Evolutionary conservation across 352 stramenopile genomes (phyloP).

Genomic region (Globisporangium rhizosaccharum): DNA sequence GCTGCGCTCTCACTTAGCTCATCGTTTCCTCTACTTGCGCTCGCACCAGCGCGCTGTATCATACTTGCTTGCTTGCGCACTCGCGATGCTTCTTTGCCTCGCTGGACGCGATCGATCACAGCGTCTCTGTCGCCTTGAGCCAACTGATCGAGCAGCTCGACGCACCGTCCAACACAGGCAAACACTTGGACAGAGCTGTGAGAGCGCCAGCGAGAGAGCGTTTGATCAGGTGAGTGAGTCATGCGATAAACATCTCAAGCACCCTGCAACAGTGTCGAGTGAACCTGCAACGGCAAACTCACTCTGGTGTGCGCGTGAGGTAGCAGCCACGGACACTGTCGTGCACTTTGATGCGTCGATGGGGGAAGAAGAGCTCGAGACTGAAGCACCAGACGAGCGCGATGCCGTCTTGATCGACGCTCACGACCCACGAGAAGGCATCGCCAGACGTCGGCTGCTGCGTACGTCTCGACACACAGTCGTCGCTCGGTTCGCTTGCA

Average conservation of each 20-base stretch:
- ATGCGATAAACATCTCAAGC: background rate
- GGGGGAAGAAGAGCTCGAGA: slow-evolving; percentile 44
- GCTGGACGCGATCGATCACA: slow-evolving; percentile 20
- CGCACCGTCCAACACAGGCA: slow-evolving; percentile 22
- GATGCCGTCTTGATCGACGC: slow-evolving; percentile 34
- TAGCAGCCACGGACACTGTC: slow-evolving; percentile 29
- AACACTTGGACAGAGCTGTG: slow-evolving; percentile 24
- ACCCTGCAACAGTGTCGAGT: background rate
- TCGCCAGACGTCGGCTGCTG: slow-evolving; percentile 15
- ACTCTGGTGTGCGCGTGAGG: slow-evolving; percentile 8
- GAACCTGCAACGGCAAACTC: slow-evolving; percentile 1
- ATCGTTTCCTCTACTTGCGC: background rate
- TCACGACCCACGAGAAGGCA: slow-evolving; percentile 52
- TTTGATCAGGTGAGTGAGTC: background rate
- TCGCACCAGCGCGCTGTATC: background rate
- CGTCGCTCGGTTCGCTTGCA: slow-evolving; percentile 22
- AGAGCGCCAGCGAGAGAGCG: background rate
- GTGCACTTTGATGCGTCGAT: slow-evolving; percentile 40
- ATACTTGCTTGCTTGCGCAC: slow-evolving; percentile 11
- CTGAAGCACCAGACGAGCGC: slow-evolving; percentile 56
- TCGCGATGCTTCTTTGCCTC: slow-evolving; percentile 19
- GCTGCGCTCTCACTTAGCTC: background rate
- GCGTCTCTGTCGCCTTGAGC: slow-evolving; percentile 14
- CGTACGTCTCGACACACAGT: slow-evolving; percentile 3
- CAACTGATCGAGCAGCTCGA: slow-evolving; percentile 30